These are phyloP conservation scores for Alternaria infectoria DNA, from an alignment of 2,329 filamentous ascomycete species.

Conservation along the genomic window DNA sequence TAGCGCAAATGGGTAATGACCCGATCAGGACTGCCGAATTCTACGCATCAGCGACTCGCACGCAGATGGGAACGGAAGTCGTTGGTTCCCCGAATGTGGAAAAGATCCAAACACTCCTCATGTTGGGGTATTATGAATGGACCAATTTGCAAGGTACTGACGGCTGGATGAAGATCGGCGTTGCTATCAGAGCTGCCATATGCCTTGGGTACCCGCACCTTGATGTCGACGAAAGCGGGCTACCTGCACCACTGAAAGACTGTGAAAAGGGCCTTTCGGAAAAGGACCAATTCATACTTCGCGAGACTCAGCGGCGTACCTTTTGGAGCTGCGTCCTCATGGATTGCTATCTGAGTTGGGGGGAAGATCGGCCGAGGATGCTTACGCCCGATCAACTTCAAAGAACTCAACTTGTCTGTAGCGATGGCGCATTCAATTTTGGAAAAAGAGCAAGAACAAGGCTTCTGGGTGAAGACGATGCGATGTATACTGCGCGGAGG, in stretches of 20 bases:
- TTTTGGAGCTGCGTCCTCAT: conserved; percentile 79
- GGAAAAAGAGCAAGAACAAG: conserved; percentile 62
- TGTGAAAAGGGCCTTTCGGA: conserved; percentile 20
- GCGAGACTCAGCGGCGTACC: conserved; percentile 70
- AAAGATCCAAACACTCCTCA: conserved; percentile 70
- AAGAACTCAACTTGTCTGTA: conserved; percentile 70
- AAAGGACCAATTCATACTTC: conserved; percentile 59
- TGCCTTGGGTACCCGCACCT: conserved; percentile 39
- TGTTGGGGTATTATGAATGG: conserved; percentile 77
- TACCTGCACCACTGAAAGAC: conserved; percentile 8
- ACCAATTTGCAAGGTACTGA: conserved; percentile 66
- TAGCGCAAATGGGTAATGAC: conserved; percentile 14
- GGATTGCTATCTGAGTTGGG: conserved; percentile 71
- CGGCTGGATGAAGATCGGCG: conserved; percentile 71
- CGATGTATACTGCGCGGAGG: conserved; percentile 19
- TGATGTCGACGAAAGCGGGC: conserved; percentile 32
- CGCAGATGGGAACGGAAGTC: conserved; percentile 48
- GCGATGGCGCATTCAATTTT: conserved; percentile 69
- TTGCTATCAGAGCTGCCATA: conserved; percentile 64
- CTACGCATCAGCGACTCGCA: conserved; percentile 66
- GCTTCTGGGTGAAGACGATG: conserved; percentile 25
- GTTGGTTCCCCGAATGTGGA: conserved; percentile 60
- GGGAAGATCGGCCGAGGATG: conserved; percentile 65
- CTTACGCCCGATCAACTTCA: conserved; percentile 64
- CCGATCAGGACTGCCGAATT: conserved; percentile 60